A percentile compares a stretch with the other conserved stretches of the same genome.
These are phyloP conservation scores for Coemansia sp. DNA, from an alignment of 192 early-diverging fungal species.

Conservation along the genomic window DNA sequence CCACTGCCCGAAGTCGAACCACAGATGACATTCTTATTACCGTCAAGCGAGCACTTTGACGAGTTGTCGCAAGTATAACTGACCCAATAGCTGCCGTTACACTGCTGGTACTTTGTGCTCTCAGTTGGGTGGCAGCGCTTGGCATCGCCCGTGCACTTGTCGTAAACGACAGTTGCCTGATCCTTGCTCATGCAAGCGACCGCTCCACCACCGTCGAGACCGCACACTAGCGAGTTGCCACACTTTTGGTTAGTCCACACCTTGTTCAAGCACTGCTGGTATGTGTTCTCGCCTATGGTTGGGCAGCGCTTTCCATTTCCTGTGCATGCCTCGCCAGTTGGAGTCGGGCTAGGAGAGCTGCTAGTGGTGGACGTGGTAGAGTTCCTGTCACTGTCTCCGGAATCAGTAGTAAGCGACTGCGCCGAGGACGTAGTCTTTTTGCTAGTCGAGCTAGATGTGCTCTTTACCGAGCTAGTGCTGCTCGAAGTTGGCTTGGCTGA, in stretches of 20 bases:
- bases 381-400: not conserved
- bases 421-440: not conserved
- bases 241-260: slow-evolving; percentile 41
- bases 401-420: not conserved
- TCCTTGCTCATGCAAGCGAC: slow-evolving; percentile 44
- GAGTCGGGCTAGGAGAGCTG: slow-evolving; percentile 20
- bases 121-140: slow-evolving; percentile 37
- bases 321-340: slow-evolving; percentile 39
- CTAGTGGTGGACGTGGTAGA: not conserved
- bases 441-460: slow-evolving; percentile 8
- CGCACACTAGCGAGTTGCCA: slow-evolving; percentile 30
- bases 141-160: slow-evolving; percentile 27
- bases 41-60: slow-evolving; percentile 22
- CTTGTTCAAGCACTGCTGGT: slow-evolving; percentile 35
- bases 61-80: slow-evolving; percentile 20
- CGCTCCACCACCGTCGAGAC: slow-evolving; percentile 23
- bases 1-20: slow-evolving; percentile 9
- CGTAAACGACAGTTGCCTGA: slow-evolving; percentile 24
- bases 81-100: slow-evolving; percentile 47
- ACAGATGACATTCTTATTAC: slow-evolving; percentile 31
- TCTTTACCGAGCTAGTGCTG: slow-evolving; percentile 2
- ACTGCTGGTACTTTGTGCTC: slow-evolving; percentile 40
- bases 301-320: slow-evolving; percentile 34
- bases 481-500: not conserved
- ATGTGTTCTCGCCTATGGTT: slow-evolving; percentile 12